Base-by-base conservation (phyloP, 768 basidiomycete genomes). In the Pholiota molesta region DNA sequence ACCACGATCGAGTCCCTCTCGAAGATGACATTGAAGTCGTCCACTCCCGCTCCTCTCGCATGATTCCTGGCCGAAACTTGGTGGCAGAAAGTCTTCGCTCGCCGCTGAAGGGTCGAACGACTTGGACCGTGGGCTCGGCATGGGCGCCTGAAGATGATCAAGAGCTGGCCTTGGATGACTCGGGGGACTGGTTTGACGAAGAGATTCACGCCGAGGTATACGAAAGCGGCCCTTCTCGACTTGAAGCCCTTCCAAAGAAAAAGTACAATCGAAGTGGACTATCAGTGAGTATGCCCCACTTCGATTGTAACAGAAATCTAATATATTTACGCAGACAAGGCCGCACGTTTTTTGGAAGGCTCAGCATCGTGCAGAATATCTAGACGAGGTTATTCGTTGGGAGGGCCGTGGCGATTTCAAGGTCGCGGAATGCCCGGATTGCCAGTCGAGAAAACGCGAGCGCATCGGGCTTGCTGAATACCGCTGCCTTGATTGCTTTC, bases 401-500 rank as follows among this genome's bases (percentile, higher is more conserved):
- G 39, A 40, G n/a, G 39, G 39, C 39, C 39, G 39, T 1, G 39
- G 39, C n/a, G 39, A 40, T 40, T 40, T 40, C 39, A 40, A n/a
- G 39, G 1, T n/a, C 11, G 39, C 5, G 14, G 6, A 10, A n/a
- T 40, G 39, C 39, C 39, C 39, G 39, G 39, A 40, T 16, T 40
- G 39, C 39, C 0, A 1, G 14, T 40, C 39, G 1, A 8, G n/a
- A 17, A 40, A 40, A 6, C 39, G 11, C 4, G 6, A 40, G 6
- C 14, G 0, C 14, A 6, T 40, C 6, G 39, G 2, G 13, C 2
- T 4, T 2, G 39, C 39, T 2, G 8, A 42, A 35, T 61, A 52
- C 49, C 49, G 59, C 3, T 64, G 63, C n/a, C 11, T n/a, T 5
- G 63, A 64, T 14, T 64, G 63, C 28, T 61, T 57, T 29, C 3